Evolutionary conservation across 2,329 filamentous ascomycete genomes (phyloP).

Genomic region (Saccharata proteae): DNA sequence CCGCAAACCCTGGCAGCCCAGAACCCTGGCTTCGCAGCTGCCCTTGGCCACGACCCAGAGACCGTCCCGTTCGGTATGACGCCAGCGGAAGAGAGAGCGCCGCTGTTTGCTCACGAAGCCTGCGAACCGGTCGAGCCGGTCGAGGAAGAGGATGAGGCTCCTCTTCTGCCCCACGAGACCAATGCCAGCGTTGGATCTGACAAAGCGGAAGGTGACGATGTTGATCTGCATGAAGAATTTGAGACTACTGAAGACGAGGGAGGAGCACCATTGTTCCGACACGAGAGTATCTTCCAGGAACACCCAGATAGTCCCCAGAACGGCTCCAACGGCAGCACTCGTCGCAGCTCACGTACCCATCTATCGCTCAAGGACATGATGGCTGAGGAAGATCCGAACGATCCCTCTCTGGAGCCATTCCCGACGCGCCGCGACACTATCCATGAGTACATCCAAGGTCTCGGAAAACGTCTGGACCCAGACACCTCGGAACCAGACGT

Average conservation of each 20-base stretch:
- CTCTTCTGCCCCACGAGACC: conserved; percentile 22
- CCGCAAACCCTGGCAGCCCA: neutral
- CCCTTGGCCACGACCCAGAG: neutral
- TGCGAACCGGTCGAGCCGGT: conserved; percentile 4
- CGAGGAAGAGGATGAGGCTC: conserved; percentile 15
- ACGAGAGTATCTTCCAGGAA: conserved; percentile 28
- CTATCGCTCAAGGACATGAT: conserved; percentile 6
- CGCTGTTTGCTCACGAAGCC: conserved; percentile 2
- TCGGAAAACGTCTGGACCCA: conserved; percentile 5
- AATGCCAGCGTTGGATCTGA: conserved; percentile 10
- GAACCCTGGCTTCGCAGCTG: neutral
- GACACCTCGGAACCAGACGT: conserved; percentile 3
- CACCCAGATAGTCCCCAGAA: no score
- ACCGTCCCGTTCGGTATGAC: neutral
- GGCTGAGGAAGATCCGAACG: conserved; percentile 5
- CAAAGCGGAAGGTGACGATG: conserved; percentile 14
- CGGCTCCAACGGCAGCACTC: no score
- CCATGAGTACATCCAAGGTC: conserved; percentile 16
- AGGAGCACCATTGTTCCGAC: conserved; percentile 21
- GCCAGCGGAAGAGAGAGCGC: neutral
- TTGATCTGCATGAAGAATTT: conserved; percentile 11
- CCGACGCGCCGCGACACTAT: conserved; percentile 23
- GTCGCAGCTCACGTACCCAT: neutral
- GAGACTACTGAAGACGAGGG: conserved; percentile 5
- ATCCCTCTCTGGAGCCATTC: conserved; percentile 18